Percentiles rank a stretch among this genome's conserved stretches.
These are phyloP conservation scores for Lactifluus pinguis DNA, from an alignment of 768 basidiomycete species.

Conservation along the genomic window DNA sequence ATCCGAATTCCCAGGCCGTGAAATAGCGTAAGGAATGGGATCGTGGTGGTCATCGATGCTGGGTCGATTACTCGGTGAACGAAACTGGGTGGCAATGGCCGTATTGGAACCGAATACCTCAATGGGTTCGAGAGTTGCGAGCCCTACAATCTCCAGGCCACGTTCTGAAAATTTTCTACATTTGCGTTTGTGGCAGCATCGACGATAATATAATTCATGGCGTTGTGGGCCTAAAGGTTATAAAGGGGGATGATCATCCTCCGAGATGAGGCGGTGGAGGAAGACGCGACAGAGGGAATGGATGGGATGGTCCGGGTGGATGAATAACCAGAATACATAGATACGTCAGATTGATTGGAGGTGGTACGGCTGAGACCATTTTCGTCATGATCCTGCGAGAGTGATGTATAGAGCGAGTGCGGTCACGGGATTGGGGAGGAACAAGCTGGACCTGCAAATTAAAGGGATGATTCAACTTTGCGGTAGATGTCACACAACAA, in stretches of 20 bases:
- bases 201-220: slow-evolving; percentile 75
- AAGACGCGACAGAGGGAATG: slow-evolving; percentile 24
- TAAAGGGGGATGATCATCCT: slow-evolving; percentile 79
- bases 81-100: slow-evolving; percentile 12
- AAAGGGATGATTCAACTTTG: slow-evolving; percentile 75
- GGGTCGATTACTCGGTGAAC: slow-evolving; percentile 23
- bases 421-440: slow-evolving; percentile 44
- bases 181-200: slow-evolving; percentile 68
- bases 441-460: slow-evolving; percentile 91
- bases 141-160: slow-evolving; percentile 67
- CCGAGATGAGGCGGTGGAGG: slow-evolving; percentile 41
- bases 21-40: not conserved
- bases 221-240: slow-evolving; percentile 81
- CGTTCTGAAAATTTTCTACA: slow-evolving; percentile 61
- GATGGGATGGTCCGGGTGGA: slow-evolving; percentile 43
- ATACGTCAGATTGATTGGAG: slow-evolving; percentile 45
- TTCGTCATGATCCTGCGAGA: slow-evolving; percentile 24
- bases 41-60: slow-evolving; percentile 24
- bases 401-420: slow-evolving; percentile 32
- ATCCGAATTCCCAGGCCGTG: slow-evolving; percentile 3
- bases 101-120: slow-evolving; percentile 49
- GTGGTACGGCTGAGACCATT: slow-evolving; percentile 34
- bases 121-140: slow-evolving; percentile 72
- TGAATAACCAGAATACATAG: slow-evolving; percentile 34
- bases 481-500: slow-evolving; percentile 84